Base-by-base conservation (phyloP, 1,139 yeast genomes). In the Blastobotrys capitulatus region DNA sequence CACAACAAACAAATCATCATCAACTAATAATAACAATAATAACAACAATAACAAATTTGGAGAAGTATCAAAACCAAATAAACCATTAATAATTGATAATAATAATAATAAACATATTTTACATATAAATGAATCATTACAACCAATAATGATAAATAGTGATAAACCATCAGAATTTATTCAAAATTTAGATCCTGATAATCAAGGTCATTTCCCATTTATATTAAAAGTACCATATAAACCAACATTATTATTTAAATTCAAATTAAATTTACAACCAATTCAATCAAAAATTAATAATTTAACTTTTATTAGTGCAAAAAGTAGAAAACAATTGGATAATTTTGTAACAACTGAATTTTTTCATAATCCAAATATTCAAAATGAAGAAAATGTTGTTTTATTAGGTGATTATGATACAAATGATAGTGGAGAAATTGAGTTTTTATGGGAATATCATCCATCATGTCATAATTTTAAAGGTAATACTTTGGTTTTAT, bases 281-380 rank as follows among this genome's bases (percentile, higher is more conserved):
- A n/a, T 42, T 2, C 12, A 41, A 8, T 12, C 29, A 7, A 8
- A 9, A 32, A 54, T 62, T 27, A 53, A 55, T 39, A 63, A 59
- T 47, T 57, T 69, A 44, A 69, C 73, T 10, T 65, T 68, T 52
- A 62, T 70, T 35, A 60, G 63, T 9, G 67, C 70, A 9, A 52
- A 61, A 8, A 56, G 62, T 16, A 53, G 52, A 26, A 53, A 57
- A 10, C 60, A 63, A 35, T 58, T 70, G 27, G 70, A 69, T 45
- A 54, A 60, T 12, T 60, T 69, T 47, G 58, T 70, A 42, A 63
- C 65, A 27, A 64, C 65, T 38, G 74, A 70, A 54, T 61, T 70
- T 44, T 63, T 67, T 47, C 67, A 65, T 52, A 70, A 70, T 56
- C 72, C 74, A n/a, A 70, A 70, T 43, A 60, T 70, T 34, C 73